Evolutionary conservation across 2,329 filamentous ascomycete genomes (phyloP), one percentile per base, ranked within the genome.

Genomic region (Talaromyces atroroseus): DNA sequence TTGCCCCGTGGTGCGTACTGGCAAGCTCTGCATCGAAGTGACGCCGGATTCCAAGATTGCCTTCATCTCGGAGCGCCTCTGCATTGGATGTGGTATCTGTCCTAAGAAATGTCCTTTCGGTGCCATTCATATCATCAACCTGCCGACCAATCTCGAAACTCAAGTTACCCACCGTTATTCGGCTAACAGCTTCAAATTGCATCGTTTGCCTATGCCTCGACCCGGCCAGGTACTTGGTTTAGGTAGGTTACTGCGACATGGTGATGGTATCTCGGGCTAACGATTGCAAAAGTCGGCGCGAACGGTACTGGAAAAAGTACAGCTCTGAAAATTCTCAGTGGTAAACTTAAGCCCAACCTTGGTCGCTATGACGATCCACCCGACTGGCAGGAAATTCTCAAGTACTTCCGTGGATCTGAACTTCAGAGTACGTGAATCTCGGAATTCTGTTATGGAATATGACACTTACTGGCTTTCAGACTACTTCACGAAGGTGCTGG

Each of bases 221-320:
- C 92, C 94, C 32, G 94, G 94, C 61, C 90, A 97, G 71, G 95
- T 99, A 29, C 78, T 99, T 57, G 94, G 94, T 80, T 82, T 99
- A 52, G 56, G 56, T 58, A 58, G 7, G 56, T 42, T 24, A 45
- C 18, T 38, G 32, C 18, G 29, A 54, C 5, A 21, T n/a, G 7
- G 14, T 42, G 14, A 45, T 29, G 49, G 36, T 50, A 7, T n/a
- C 26, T 12, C n/a, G 32, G 20, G 29, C 56, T 58, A 32, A 58
- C 47, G 16, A n/a, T 24, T 2, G 12, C 23, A 45, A 54, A n/a
- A 58, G 95, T 99, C 46, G 95, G 94, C 74, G 97, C 94, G 67
- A 99, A 99, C 85, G 94, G 95, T 90, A 99, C 97, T 68, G 94
- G 94, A 76, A 99, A 99, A 85, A 96, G 91, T 79, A 99, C 94